A percentile compares a stretch with the other conserved stretches of the same genome.
Evolutionary conservation across 129 eudicot species (phyloP).

Genomic region (Logfia minima): DNA sequence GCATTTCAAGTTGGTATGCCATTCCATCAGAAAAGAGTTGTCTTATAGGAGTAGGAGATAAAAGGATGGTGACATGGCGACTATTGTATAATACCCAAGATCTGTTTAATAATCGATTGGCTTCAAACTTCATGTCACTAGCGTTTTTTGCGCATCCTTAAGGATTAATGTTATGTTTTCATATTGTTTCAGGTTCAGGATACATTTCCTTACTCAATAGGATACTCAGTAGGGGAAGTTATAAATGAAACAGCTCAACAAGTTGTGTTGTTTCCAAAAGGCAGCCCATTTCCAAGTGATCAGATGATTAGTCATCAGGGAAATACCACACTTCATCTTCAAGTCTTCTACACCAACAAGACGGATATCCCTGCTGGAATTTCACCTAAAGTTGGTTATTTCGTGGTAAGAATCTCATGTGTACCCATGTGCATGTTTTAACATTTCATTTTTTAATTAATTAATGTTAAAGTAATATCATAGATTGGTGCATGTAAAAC

Average conservation of each 20-base stretch:
- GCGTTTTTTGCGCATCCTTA: not conserved
- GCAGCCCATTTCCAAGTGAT: slow-evolving; percentile 54
- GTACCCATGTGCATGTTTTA: not conserved
- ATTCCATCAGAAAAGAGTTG: not conserved
- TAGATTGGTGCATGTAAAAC: slow-evolving; percentile 63
- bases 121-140: not conserved
- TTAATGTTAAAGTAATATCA: not conserved
- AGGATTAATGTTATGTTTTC: not conserved
- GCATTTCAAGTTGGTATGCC: not conserved
- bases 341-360: slow-evolving; percentile 46
- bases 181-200: slow-evolving; percentile 65
- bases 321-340: slow-evolving; percentile 34
- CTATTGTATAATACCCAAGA: not conserved
- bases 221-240: slow-evolving; percentile 14
- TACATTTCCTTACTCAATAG: slow-evolving; percentile 68
- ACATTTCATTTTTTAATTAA: not conserved
- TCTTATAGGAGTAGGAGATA: not conserved
- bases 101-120: not conserved
- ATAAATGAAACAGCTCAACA: slow-evolving; percentile 21
- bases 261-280: slow-evolving; percentile 47
- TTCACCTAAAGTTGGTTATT: slow-evolving; percentile 52
- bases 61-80: not conserved
- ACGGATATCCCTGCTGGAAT: slow-evolving; percentile 54
- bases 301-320: slow-evolving; percentile 36
- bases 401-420: slow-evolving; percentile 36